phyloP scores from a whole-genome alignment of 164 flowering plant species.

The Stephania cephalantha region DNA sequence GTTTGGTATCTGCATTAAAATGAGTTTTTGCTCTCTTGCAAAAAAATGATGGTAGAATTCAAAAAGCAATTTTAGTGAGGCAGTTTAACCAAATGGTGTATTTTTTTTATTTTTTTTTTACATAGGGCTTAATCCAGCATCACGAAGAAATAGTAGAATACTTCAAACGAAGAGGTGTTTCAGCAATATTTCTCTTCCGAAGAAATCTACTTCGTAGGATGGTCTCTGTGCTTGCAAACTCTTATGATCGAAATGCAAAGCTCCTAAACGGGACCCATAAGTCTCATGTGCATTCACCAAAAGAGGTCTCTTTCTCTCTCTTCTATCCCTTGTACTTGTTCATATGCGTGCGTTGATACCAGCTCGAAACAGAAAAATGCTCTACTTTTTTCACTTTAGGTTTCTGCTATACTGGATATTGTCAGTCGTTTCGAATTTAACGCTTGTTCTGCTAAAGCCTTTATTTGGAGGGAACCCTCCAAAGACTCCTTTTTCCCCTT shows the following conservation, averaged over 20 bases:
- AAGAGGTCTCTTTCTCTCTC: conserved; percentile 38
- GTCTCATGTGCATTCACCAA: conserved; percentile 57
- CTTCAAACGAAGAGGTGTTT: conserved; percentile 38
- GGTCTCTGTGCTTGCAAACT: conserved; percentile 56
- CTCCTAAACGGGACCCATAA: conserved; percentile 65
- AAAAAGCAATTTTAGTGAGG: not conserved
- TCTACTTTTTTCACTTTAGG: not conserved
- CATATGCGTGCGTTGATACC: not conserved
- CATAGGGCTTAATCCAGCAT: conserved; percentile 40
- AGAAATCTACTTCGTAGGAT: conserved; percentile 47
- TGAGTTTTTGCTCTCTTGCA: not conserved
- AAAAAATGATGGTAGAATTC: not conserved
- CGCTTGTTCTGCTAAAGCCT: not conserved
- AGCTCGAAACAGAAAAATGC: not conserved
- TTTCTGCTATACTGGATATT: not conserved
- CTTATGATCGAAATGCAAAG: conserved; percentile 47
- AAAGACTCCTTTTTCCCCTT: too few species aligned
- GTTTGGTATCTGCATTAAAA: not conserved
- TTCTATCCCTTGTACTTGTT: not conserved
- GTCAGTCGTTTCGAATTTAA: not conserved
- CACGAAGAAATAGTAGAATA: conserved; percentile 30
- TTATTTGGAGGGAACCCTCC: not conserved
- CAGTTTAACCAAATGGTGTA: not conserved
- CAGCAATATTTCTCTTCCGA: conserved; percentile 55
- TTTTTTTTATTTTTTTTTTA: not conserved